Evolutionary conservation across 805 yeast genomes (phyloP).

Genomic region (Wickerhamiella hasegawae): DNA sequence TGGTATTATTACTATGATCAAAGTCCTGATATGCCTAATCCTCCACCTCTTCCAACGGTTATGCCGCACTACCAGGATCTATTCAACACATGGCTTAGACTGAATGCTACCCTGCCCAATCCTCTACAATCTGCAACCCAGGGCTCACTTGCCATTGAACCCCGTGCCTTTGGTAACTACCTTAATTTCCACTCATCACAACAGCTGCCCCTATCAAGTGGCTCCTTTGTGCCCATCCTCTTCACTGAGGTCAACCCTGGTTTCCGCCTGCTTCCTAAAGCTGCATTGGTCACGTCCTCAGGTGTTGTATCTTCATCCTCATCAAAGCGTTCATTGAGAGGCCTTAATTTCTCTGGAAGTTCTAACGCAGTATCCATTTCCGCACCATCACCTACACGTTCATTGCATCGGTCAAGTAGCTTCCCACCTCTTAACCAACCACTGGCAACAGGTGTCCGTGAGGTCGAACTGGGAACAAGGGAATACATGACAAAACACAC

Average conservation of each 20-base stretch:
- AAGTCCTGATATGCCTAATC: constrained; percentile 24
- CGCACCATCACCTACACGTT: neutral
- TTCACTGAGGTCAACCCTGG: constrained; percentile 42
- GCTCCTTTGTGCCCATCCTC: constrained; percentile 47
- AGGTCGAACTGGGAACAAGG: constrained; percentile 28
- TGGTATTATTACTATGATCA: constrained; percentile 61
- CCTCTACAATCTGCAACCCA: constrained; percentile 5
- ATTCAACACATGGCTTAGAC: constrained; percentile 28
- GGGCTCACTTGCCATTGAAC: constrained; percentile 45
- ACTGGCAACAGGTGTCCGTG: constrained; percentile 30
- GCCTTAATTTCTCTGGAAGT: neutral
- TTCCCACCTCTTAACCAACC: constrained; percentile 21
- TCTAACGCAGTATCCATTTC: constrained; percentile 3
- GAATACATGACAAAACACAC: constrained; percentile 19
- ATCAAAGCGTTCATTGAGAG: constrained; percentile 5
- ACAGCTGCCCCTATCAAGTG: constrained; percentile 41
- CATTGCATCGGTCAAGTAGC: constrained; percentile 19
- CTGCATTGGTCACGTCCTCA: constrained; percentile 38
- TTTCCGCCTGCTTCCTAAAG: constrained; percentile 40
- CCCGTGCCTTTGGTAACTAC: constrained; percentile 35
- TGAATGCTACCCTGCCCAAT: constrained; percentile 13
- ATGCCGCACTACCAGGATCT: constrained; percentile 8
- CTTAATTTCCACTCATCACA: constrained; percentile 29
- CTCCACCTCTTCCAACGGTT: constrained; percentile 20
- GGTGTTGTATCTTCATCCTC: constrained; percentile 18